These are phyloP conservation scores for Irpex rosettiformis DNA, from an alignment of 1,284 basidiomycete genomes.

Conservation along the genomic window DNA sequence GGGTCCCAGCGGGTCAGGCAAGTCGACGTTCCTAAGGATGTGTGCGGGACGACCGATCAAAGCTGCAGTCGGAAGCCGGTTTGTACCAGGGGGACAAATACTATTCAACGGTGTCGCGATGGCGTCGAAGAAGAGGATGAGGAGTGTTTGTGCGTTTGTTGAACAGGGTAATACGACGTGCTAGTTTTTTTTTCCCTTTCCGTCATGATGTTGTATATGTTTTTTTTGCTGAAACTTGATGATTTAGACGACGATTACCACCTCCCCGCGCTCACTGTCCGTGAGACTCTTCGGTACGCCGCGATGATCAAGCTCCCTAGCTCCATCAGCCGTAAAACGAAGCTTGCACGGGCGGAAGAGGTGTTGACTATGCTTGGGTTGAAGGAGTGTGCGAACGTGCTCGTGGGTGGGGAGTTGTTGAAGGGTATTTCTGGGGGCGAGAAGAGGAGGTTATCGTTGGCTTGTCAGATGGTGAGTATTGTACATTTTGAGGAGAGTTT, in stretches of 20 bases:
- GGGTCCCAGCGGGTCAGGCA: constrained; percentile 15
- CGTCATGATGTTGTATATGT: background rate
- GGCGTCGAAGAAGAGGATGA: constrained; percentile 5
- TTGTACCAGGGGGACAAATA: constrained; percentile 6
- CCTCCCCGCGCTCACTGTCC: constrained; percentile 41
- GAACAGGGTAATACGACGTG: constrained; percentile 9
- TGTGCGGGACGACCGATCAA: constrained; percentile 12
- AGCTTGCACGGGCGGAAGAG: constrained; percentile 43
- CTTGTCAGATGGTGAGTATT: constrained; percentile 36
- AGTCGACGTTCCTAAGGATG: constrained; percentile 15
- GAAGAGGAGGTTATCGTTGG: constrained; percentile 47
- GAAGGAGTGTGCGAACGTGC: constrained; percentile 45
- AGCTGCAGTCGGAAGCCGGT: constrained; percentile 7
- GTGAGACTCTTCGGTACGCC: constrained; percentile 45
- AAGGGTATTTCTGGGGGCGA: constrained; percentile 52
- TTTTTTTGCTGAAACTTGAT: background rate
- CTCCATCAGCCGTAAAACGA: constrained; percentile 35
- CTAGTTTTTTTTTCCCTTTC: background rate
- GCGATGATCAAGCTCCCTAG: constrained; percentile 40
- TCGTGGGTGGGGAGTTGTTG: constrained; percentile 46
- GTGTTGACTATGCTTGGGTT: constrained; percentile 45
- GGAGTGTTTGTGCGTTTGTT: constrained; percentile 12
- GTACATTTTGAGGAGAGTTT: background rate
- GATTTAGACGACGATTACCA: constrained; percentile 41
- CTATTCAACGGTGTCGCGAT: constrained; percentile 10